Evolutionary conservation across 148 eudicot species (phyloP), one percentile per base, ranked within the genome.

Genomic region (Spergularia bocconei): DNA sequence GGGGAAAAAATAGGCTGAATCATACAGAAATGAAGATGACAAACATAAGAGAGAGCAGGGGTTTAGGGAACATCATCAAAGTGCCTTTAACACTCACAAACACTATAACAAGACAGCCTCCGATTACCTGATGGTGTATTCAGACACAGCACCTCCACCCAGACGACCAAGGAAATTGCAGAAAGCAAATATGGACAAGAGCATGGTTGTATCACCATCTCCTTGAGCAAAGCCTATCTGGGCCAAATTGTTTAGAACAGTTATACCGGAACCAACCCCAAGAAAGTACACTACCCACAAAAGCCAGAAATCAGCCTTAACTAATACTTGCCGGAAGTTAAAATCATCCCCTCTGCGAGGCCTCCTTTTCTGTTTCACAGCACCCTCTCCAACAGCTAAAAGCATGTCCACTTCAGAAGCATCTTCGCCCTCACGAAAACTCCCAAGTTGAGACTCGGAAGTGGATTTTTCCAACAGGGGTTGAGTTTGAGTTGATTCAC

Each of bases 271-370:
- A 69, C 96, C 97, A 71, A 87, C 89, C 69, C 98, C 98, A 48
- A 90, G 71, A 80, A 94, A 94, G 82, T 91, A 90, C 7, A 90
- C 93, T 16, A 86, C 12, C 89, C 92, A 90, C 61, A 91, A 78
- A 70, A 91, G 97, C 98, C 98, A 94, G 77, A 91, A 94, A 87
- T 94, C 98, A 59, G 98, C 97, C 76, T 91, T 94, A 19, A 88
- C 56, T 66, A 93, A 13, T 74, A 93, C 95, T 85, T 94, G 91
- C 39, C 74, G 80, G 72, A 91, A 87, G 44, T 67, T 90, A 75
- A 94, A 94, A 83, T 94, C 96, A 21, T 94, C 95, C 20, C 97
- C 98, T 78, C 98, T 86, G 48, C 87, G 88, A 4, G 97, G 98
- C 67, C 79, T 86, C 80, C 88, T 91, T 63, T 87, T 93, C 86